Conservation (phyloP, 352 stramenopile species). For the Phytophthora multivora region DNA sequence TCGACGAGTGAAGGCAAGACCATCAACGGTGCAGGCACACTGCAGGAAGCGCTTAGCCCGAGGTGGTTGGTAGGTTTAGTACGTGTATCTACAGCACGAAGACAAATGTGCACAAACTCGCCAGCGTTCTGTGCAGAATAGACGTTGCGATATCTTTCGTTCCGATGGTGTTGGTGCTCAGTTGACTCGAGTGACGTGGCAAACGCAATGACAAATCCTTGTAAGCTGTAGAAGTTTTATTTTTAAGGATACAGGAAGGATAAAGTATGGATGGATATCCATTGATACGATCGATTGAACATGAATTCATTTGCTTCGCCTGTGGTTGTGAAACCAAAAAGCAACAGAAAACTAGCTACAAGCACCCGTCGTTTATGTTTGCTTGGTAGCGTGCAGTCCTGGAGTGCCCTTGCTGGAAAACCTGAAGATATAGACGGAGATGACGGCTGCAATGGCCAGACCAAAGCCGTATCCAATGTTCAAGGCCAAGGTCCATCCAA, state of each 20-base stretch:
- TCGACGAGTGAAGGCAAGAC: slow-evolving; percentile 24
- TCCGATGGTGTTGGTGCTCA: not conserved
- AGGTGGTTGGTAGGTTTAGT: slow-evolving; percentile 41
- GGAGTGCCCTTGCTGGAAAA: slow-evolving; percentile 43
- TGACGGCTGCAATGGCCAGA: slow-evolving; percentile 49
- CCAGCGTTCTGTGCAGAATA: slow-evolving; percentile 38
- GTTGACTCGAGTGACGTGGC: slow-evolving; percentile 3
- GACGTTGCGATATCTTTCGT: slow-evolving; percentile 39
- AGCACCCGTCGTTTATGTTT: slow-evolving; percentile 29
- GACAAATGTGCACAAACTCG: slow-evolving; percentile 34
- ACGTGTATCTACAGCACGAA: slow-evolving; percentile 39
- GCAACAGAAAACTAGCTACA: slow-evolving; percentile 20
- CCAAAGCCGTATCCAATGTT: slow-evolving; percentile 58
- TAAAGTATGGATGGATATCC: too few relatives aligned
- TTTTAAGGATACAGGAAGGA: too few relatives aligned
- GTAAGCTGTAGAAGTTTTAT: too few relatives aligned
- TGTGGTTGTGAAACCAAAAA: slow-evolving; percentile 10
- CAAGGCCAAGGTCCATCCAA: slow-evolving; percentile 33
- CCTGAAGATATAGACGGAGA: slow-evolving; percentile 65
- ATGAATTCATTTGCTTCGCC: slow-evolving; percentile 26
- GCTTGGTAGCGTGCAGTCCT: slow-evolving; percentile 32
- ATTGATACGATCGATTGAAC: not conserved
- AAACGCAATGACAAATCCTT: slow-evolving; percentile 1
- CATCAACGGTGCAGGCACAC: slow-evolving; percentile 5
- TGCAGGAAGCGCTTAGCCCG: slow-evolving; percentile 11